Evolutionary conservation across 2,329 filamentous ascomycete species (phyloP).

Genomic region (Colletotrichum theobromicola): DNA sequence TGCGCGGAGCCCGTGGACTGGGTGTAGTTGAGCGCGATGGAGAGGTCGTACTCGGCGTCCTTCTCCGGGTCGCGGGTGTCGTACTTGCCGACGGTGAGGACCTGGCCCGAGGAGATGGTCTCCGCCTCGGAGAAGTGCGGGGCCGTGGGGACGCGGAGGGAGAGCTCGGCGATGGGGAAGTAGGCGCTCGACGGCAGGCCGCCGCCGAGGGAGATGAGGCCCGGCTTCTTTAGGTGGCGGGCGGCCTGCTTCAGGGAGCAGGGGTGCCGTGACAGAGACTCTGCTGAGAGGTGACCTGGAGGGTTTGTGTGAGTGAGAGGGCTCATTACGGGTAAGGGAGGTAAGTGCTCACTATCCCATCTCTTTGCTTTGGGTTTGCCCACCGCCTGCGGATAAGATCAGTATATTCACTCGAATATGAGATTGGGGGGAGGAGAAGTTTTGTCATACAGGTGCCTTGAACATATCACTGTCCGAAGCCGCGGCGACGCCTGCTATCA

Average conservation of each 20-base stretch:
- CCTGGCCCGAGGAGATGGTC: constrained; percentile 63
- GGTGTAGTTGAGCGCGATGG: constrained; percentile 91
- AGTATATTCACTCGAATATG: neutral
- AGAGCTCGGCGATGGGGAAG: constrained; percentile 87
- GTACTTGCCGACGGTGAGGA: constrained; percentile 79
- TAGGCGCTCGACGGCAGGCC: constrained; percentile 88
- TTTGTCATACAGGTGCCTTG: constrained; percentile 68
- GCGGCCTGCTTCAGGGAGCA: constrained; percentile 86
- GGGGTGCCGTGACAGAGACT: constrained; percentile 65
- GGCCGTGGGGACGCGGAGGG: constrained; percentile 73
- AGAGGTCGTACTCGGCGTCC: constrained; percentile 69
- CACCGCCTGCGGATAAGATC: constrained; percentile 28
- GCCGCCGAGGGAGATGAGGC: constrained; percentile 89
- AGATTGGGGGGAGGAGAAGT: neutral
- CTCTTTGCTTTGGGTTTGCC: constrained; percentile 78
- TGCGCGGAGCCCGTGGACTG: constrained; percentile 87
- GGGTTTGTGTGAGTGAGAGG: neutral
- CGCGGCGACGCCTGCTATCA: constrained; percentile 79
- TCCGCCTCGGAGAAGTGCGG: constrained; percentile 75
- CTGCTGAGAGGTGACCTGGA: constrained; percentile 63
- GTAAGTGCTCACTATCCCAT: constrained; percentile 76
- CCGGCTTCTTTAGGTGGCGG: constrained; percentile 77
- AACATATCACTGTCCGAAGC: constrained; percentile 82
- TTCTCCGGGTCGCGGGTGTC: constrained; percentile 64
- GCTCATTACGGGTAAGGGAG: neutral